Conservation (phyloP, 257 asterid genomes). For the Jacaranda copaia region DNA sequence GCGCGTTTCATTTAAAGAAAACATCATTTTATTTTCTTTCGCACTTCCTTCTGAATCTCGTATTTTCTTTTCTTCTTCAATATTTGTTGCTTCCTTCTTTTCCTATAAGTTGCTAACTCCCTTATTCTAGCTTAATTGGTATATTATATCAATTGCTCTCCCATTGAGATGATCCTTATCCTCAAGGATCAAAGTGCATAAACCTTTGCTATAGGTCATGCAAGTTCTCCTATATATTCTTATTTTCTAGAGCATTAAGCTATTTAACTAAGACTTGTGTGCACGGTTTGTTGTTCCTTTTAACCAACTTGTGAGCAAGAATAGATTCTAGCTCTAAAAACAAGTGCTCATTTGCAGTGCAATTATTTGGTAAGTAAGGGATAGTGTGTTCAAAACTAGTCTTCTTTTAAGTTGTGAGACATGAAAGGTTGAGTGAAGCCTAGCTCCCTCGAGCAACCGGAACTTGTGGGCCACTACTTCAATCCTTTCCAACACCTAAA, state of each 20-base stretch:
- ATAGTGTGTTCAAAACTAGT: neutral
- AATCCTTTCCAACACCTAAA: neutral
- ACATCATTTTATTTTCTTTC: too few relatives aligned
- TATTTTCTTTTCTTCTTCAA: too few relatives aligned
- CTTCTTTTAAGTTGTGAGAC: neutral
- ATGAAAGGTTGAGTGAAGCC: neutral
- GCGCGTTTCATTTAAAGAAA: too few relatives aligned
- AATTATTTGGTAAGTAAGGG: neutral
- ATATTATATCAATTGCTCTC: neutral
- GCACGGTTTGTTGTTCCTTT: neutral
- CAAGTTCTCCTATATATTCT: neutral
- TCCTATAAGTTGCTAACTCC: too few relatives aligned
- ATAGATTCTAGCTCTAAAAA: neutral
- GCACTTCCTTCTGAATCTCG: too few relatives aligned
- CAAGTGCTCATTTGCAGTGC: neutral
- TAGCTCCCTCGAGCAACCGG: neutral
- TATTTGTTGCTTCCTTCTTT: too few relatives aligned
- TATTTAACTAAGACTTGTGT: neutral
- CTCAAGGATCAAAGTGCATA: neutral
- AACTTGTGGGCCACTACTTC: neutral
- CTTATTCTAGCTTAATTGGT: too few relatives aligned
- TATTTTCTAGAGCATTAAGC: neutral
- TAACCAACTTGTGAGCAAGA: neutral
- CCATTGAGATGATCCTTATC: neutral
- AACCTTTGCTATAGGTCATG: neutral